Base-by-base conservation (phyloP, 768 basidiomycete species). In the Ramaria rubella region DNA sequence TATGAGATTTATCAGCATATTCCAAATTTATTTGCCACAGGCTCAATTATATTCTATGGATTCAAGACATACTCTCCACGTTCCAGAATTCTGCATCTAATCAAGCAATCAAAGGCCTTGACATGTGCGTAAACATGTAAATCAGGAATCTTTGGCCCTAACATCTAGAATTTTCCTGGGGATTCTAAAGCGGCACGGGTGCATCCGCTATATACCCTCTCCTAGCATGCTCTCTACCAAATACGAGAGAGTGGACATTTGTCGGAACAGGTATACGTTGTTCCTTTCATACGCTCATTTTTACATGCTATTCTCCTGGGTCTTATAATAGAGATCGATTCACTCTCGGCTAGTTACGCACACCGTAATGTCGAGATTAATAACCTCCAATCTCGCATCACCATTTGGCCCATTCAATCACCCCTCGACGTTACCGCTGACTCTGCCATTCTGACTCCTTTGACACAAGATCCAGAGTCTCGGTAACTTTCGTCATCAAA, bases 141-240 rank as follows among this genome's bases (percentile, higher is more conserved):
- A 45, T 27, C 53, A 12, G 5, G 45, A 5, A 1, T 27, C 14
- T 45, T 30, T 29, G 26, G 52, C 40, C 49, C 5, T 2, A 6
- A 4, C 15, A 23, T 23, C 40, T 33, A 40, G 21, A 38, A 17
- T 6, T 52, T 4, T 17, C 14, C 6, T 51, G n/a, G 23, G 15
- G 26, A 38, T 21, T 30, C 60, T n/a, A n/a, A n/a, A 91, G 92
- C 36, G 95, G 95, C 21, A 95, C 94, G 7, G 95, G 95, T 0
- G 85, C 93, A 6, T 90, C 90, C 0, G 87, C 83, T 0, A 91
- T 98, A 55, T 98, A 96, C 61, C 86, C 94, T 0, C 73, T 97
- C 1, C 74, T 98, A 0, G 81, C 76, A 0, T 86, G 85, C 61
- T 72, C 73, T 1, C 62, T 81, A 21, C 45, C 55, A 30, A 29